phyloP scores from a whole-genome alignment of 768 basidiomycete species.

The Lyophyllum atratum region DNA sequence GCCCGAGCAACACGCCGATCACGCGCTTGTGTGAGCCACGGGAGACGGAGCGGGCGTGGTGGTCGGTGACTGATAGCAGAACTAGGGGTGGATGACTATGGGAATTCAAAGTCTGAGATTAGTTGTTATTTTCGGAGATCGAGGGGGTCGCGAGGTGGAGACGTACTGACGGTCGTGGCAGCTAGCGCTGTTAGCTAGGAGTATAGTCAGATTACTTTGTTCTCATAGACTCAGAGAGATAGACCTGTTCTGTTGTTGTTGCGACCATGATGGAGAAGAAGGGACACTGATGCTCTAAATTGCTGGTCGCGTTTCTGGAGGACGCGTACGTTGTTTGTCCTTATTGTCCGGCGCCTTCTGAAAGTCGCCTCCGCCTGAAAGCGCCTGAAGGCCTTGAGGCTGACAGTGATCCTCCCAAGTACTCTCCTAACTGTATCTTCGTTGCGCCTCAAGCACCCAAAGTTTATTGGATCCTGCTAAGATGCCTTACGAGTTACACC shows the following conservation, averaged over 20 bases:
- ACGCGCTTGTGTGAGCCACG: constrained; percentile 89
- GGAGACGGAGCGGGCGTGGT: constrained; percentile 87
- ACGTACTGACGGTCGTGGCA: constrained; percentile 75
- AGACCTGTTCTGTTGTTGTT: constrained; percentile 74
- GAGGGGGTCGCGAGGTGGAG: too few relatives aligned
- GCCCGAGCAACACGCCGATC: constrained; percentile 89
- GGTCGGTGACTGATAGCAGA: constrained; percentile 94
- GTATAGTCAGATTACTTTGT: constrained; percentile 12
- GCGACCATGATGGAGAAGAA: constrained; percentile 41
- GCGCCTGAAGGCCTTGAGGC: too few relatives aligned
- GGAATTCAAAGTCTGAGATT: neutral
- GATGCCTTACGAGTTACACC: too few relatives aligned
- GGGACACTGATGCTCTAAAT: neutral
- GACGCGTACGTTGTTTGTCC: constrained; percentile 42
- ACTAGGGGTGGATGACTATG: constrained; percentile 96
- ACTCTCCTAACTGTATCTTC: too few relatives aligned
- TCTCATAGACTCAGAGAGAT: constrained; percentile 2
- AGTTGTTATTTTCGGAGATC: constrained; percentile 12
- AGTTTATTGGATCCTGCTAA: too few relatives aligned
- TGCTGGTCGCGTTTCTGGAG: constrained; percentile 24
- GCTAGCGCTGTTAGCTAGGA: constrained; percentile 64
- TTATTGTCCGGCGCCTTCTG: constrained; percentile 23
- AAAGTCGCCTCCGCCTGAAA: too few relatives aligned
- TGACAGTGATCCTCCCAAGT: too few relatives aligned
- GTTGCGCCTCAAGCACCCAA: too few relatives aligned